Conservation (phyloP, 2,329 filamentous ascomycete species). For the Aspergillus oerlinghausenensis region DNA sequence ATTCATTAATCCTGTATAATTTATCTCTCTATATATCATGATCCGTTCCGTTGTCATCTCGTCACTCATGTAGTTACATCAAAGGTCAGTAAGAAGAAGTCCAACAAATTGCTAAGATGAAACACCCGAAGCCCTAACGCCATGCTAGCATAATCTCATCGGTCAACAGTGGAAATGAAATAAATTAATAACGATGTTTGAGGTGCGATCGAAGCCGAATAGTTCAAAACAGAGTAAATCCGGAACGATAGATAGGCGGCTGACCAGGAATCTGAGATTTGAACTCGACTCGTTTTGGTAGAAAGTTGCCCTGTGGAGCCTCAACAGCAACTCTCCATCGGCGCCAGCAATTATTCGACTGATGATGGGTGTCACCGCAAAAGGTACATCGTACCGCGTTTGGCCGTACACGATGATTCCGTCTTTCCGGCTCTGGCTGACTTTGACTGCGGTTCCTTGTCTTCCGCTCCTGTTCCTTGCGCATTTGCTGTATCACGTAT, state of each 20-base stretch:
- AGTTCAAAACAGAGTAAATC: slow-evolving; percentile 19
- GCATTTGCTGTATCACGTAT: slow-evolving; percentile 26
- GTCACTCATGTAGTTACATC: not conserved
- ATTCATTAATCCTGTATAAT: not conserved
- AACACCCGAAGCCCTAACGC: not conserved
- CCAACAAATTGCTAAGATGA: not conserved
- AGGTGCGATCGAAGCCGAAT: not conserved
- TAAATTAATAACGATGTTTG: not conserved
- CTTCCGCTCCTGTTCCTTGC: slow-evolving; percentile 18
- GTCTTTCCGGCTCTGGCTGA: slow-evolving; percentile 14
- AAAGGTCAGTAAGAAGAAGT: not conserved
- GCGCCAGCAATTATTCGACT: slow-evolving; percentile 20
- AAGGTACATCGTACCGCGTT: slow-evolving; percentile 15
- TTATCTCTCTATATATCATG: not conserved
- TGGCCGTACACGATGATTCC: slow-evolving; percentile 1
- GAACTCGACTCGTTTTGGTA: slow-evolving; percentile 21
- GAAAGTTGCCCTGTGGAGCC: slow-evolving; percentile 18
- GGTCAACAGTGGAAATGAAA: not conserved
- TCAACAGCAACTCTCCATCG: slow-evolving; percentile 21
- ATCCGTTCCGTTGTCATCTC: not conserved
- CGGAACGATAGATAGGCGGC: slow-evolving; percentile 21
- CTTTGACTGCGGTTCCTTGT: slow-evolving; percentile 17
- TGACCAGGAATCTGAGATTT: slow-evolving; percentile 17
- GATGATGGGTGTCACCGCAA: slow-evolving; percentile 20
- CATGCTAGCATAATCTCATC: not conserved